These are phyloP conservation scores for Mycena indigotica DNA, from an alignment of 768 basidiomycete species.

Conservation along the genomic window DNA sequence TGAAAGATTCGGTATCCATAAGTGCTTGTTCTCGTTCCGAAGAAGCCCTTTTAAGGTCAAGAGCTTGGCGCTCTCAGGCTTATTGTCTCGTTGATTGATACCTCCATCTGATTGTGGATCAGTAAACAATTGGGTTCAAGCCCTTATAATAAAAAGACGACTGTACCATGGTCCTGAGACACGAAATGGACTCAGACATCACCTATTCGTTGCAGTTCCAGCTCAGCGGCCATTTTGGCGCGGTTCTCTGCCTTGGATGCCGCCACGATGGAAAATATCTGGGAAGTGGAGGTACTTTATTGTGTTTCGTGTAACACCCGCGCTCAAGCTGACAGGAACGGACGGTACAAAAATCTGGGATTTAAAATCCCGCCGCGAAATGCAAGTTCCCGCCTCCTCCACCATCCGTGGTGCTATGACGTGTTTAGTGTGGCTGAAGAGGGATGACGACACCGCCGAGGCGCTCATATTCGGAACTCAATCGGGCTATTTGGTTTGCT, in stretches of 20 bases:
- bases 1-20: constrained; percentile 5
- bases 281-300: constrained; percentile 16
- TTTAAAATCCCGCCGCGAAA: constrained; percentile 8
- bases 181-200: too few relatives aligned
- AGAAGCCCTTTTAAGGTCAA: background rate
- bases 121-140: too few relatives aligned
- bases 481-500: constrained; percentile 22
- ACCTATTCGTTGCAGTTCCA: constrained; percentile 4
- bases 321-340: background rate
- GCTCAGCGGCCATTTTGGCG: constrained; percentile 20
- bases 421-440: constrained; percentile 20
- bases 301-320: background rate
- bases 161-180: too few relatives aligned
- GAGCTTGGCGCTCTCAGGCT: too few relatives aligned
- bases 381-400: constrained; percentile 7
- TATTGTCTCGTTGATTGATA: too few relatives aligned
- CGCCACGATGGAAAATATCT: constrained; percentile 17
- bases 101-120: too few relatives aligned
- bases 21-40: background rate
- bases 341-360: constrained; percentile 20
- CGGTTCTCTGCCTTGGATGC: constrained; percentile 9
- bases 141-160: too few relatives aligned
- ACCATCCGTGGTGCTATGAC: constrained; percentile 17
- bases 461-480: constrained; percentile 21
- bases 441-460: constrained; percentile 19